A percentile compares a stretch with the other conserved stretches of the same genome.
These are phyloP conservation scores for Erythrophleum ivorense DNA, from an alignment of 331 rosid species.

Conservation along the genomic window DNA sequence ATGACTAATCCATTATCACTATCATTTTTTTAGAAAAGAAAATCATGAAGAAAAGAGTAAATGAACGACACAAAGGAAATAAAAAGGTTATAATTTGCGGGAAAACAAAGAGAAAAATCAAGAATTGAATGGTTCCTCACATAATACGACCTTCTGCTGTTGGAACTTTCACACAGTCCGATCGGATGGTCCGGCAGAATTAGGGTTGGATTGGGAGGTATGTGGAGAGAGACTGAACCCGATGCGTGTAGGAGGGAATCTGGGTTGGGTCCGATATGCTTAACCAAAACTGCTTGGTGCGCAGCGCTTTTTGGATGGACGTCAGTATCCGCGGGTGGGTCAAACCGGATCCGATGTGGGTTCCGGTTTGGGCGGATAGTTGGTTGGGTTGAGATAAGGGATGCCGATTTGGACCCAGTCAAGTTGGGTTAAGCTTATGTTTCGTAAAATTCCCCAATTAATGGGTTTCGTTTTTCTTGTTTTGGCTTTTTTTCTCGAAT, in stretches of 20 bases:
- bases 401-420: neutral
- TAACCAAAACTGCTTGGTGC: conserved; percentile 36
- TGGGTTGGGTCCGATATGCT: conserved; percentile 60
- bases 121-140: conserved; percentile 42
- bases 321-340: conserved; percentile 25
- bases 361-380: neutral
- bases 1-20: neutral
- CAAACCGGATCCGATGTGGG: neutral
- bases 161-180: conserved; percentile 45
- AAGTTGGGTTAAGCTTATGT: neutral
- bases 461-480: neutral
- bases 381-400: neutral
- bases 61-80: conserved; percentile 4
- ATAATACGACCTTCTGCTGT: neutral
- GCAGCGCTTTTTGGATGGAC: neutral
- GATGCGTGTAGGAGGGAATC: conserved; percentile 41
- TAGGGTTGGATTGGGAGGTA: conserved; percentile 48
- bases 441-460: neutral
- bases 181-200: conserved; percentile 58
- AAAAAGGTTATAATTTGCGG: neutral
- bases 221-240: conserved; percentile 49
- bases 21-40: neutral
- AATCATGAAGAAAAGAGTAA: conserved; percentile 1
- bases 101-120: neutral
- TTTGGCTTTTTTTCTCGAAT: neutral